A percentile compares a stretch with the other conserved stretches of the same genome.
Evolutionary conservation across 768 basidiomycete species (phyloP).

Genomic region (Ephemerocybe angulata): DNA sequence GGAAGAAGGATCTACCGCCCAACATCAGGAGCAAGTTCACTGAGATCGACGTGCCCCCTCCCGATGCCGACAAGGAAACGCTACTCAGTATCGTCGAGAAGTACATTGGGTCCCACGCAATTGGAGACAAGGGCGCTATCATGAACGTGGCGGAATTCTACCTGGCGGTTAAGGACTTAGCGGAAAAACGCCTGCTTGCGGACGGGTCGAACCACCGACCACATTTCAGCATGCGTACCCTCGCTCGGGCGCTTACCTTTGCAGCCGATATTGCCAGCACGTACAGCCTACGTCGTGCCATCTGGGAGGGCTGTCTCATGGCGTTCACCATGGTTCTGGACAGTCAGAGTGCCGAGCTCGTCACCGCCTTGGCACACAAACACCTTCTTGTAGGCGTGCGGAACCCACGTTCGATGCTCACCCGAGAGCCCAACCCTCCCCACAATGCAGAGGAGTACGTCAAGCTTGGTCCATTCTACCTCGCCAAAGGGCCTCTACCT

Average conservation of each 20-base stretch:
- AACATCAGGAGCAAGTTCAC: conserved; percentile 90
- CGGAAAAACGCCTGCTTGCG: conserved; percentile 73
- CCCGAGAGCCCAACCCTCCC: conserved; percentile 63
- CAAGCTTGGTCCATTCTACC: conserved; percentile 89
- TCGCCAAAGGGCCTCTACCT: conserved; percentile 71
- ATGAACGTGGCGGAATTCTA: conserved; percentile 94
- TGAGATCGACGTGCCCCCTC: conserved; percentile 92
- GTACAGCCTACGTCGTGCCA: conserved; percentile 78
- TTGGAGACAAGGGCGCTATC: conserved; percentile 83
- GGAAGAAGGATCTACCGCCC: conserved; percentile 94
- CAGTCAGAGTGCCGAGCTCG: conserved; percentile 58
- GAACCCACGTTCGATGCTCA: conserved; percentile 72
- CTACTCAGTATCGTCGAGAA: conserved; percentile 82
- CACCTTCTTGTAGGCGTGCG: conserved; percentile 76
- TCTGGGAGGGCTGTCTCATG: conserved; percentile 98
- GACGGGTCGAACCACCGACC: conserved; percentile 92
- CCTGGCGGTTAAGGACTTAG: conserved; percentile 68
- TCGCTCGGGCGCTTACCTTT: conserved; percentile 87
- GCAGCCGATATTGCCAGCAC: conserved; percentile 73
- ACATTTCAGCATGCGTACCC: conserved; percentile 96
- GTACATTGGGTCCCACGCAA: conserved; percentile 80
- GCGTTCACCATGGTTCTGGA: conserved; percentile 96
- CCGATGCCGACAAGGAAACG: conserved; percentile 89
- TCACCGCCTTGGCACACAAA: conserved; percentile 66
- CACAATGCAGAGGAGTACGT: conserved; percentile 54